Conservation (phyloP, 345 rosid genomes). For the Firmiana major region DNA sequence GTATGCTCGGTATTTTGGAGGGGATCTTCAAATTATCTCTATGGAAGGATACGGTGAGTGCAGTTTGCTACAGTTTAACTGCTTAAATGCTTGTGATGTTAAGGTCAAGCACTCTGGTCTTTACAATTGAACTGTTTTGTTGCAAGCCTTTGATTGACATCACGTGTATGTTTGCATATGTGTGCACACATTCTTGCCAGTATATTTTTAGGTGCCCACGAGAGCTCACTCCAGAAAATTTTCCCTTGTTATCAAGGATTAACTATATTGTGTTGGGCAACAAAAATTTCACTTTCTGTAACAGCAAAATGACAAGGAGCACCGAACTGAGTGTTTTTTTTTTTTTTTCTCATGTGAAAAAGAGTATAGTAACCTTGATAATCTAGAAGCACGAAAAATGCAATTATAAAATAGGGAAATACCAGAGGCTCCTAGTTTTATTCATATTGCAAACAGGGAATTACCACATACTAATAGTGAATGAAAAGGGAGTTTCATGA, state of each 20-base stretch:
- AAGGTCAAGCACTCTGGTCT: not conserved
- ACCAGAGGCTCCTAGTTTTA: not conserved
- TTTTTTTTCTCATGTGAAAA: not conserved
- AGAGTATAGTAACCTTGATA: not conserved
- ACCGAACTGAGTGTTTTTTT: not conserved
- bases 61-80: not conserved
- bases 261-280: not conserved
- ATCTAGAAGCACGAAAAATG: not conserved
- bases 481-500: not conserved
- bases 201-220: not conserved
- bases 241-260: not conserved
- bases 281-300: not conserved
- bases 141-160: not conserved
- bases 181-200: not conserved
- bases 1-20: slow-evolving; percentile 95
- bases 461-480: not conserved
- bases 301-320: not conserved
- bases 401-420: not conserved
- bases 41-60: slow-evolving; percentile 99
- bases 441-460: not conserved
- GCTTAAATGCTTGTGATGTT: not conserved
- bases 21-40: slow-evolving; percentile 89
- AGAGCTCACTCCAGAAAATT: not conserved
- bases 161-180: not conserved
- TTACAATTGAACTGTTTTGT: not conserved